phyloP scores from a whole-genome alignment of 495 filamentous ascomycete species.

The Staphylotrichum tortipilum region DNA sequence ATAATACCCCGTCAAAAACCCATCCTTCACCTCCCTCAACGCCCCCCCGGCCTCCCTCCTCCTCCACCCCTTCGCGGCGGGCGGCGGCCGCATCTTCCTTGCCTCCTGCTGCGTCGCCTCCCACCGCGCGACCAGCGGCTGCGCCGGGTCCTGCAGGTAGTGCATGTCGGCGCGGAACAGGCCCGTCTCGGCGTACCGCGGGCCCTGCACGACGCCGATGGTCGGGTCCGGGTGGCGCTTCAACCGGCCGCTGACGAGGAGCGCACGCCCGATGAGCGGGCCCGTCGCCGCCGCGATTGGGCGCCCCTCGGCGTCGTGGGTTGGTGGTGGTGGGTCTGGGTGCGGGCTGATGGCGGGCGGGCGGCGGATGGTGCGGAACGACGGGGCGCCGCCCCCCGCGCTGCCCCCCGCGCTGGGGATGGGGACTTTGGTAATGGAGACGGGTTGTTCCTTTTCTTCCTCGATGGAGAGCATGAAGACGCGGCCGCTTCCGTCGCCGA shows the following conservation, averaged over 20 bases:
- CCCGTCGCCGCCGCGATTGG: constrained; percentile 14
- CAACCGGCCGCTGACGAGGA: constrained; percentile 26
- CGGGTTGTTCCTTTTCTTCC: constrained; percentile 21
- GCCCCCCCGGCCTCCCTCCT: constrained; percentile 2
- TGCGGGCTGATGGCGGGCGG: constrained; percentile 39
- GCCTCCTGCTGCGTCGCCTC: constrained; percentile 21
- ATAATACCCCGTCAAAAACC: constrained; percentile 4
- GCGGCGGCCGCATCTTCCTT: not conserved
- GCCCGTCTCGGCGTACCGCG: constrained; percentile 31
- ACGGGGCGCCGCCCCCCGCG: too few species aligned
- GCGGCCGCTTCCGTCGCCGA: constrained; percentile 69
- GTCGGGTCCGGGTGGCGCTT: constrained; percentile 23
- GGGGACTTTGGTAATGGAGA: constrained; percentile 15
- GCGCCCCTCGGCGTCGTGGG: constrained; percentile 12
- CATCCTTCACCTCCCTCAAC: constrained; percentile 13
- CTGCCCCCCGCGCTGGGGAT: constrained; percentile 10
- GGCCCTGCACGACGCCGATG: constrained; percentile 40
- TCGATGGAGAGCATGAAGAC: constrained; percentile 57
- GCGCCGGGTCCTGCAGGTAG: constrained; percentile 20
- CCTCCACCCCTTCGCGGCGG: constrained; percentile 4
- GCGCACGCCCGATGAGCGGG: constrained; percentile 13
- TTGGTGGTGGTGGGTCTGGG: constrained; percentile 32
- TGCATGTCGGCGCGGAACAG: constrained; percentile 36
- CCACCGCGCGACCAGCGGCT: constrained; percentile 26
- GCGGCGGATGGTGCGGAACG: constrained; percentile 20